Evolutionary conservation across 2,329 filamentous ascomycete genomes (phyloP).

Genomic region (Trichoderma sp.): DNA sequence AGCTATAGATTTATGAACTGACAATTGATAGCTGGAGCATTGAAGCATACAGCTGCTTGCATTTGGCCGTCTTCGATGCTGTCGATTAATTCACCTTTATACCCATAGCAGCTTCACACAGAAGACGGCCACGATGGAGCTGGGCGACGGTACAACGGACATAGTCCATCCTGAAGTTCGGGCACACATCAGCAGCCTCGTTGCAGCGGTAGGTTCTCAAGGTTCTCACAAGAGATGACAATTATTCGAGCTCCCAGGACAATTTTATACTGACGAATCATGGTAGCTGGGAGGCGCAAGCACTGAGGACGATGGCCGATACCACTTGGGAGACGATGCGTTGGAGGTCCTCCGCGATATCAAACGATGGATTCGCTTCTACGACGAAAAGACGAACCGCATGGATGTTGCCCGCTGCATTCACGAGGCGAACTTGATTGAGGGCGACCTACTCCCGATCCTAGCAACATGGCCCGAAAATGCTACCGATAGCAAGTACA

Average conservation of each 20-base stretch:
- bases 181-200: constrained; percentile 88
- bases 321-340: constrained; percentile 89
- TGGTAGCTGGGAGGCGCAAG: constrained; percentile 78
- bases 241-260: background rate
- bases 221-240: constrained; percentile 38
- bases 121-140: constrained; percentile 47
- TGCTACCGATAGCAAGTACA: constrained; percentile 68
- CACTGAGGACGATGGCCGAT: constrained; percentile 74
- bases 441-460: constrained; percentile 86
- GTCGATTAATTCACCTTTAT: background rate
- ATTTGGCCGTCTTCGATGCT: background rate
- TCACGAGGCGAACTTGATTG: constrained; percentile 87
- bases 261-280: constrained; percentile 22
- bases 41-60: background rate
- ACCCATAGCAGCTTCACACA: constrained; percentile 2
- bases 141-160: constrained; percentile 49
- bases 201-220: constrained; percentile 74
- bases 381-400: constrained; percentile 89
- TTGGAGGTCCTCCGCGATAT: constrained; percentile 88
- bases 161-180: constrained; percentile 88
- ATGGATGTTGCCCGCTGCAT: constrained; percentile 93
- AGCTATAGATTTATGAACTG: background rate
- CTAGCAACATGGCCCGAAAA: constrained; percentile 77
- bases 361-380: constrained; percentile 91
- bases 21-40: background rate